Conservation (phyloP, 768 basidiomycete species). For the Coprinellus aureogranulatus region DNA sequence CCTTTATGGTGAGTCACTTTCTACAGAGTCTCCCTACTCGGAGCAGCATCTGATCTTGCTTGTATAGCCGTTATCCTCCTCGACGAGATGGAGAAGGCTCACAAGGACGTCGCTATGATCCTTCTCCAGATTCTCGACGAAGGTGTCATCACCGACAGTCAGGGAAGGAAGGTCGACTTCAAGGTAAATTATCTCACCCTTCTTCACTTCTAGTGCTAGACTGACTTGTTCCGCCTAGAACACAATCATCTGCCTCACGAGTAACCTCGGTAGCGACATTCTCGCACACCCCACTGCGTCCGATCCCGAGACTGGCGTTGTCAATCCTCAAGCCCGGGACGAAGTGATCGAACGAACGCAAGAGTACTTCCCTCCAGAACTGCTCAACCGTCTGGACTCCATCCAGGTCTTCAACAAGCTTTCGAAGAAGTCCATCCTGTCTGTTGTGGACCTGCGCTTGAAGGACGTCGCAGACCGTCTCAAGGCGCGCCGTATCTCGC, state of each 20-base stretch:
- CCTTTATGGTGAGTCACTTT: constrained; percentile 65
- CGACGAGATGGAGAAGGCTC: constrained; percentile 91
- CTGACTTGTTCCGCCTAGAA: constrained; percentile 43
- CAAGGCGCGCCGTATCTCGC: constrained; percentile 58
- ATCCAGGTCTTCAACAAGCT: constrained; percentile 92
- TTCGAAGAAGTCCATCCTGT: constrained; percentile 65
- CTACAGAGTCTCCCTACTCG: not conserved
- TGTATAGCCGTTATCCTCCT: constrained; percentile 67
- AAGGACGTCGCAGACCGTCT: constrained; percentile 70
- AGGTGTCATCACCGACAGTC: constrained; percentile 85
- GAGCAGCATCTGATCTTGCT: not conserved
- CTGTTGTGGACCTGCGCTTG: constrained; percentile 76
- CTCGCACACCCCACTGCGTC: constrained; percentile 67
- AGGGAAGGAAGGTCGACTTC: constrained; percentile 90
- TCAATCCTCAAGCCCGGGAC: constrained; percentile 58
- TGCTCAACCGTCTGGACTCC: constrained; percentile 85
- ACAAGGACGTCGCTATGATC: constrained; percentile 92
- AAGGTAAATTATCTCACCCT: constrained; percentile 42
- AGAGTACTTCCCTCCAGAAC: constrained; percentile 85
- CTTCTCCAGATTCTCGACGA: constrained; percentile 90
- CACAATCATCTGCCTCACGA: constrained; percentile 88
- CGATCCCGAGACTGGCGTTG: constrained; percentile 53
- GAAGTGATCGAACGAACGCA: constrained; percentile 74
- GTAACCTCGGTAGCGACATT: constrained; percentile 82
- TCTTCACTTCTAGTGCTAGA: not conserved